A percentile compares a stretch with the other conserved stretches of the same genome.
phyloP scores from a whole-genome alignment of 371 early-diverging fungal genomes.

The Apophysomyces sp. region DNA sequence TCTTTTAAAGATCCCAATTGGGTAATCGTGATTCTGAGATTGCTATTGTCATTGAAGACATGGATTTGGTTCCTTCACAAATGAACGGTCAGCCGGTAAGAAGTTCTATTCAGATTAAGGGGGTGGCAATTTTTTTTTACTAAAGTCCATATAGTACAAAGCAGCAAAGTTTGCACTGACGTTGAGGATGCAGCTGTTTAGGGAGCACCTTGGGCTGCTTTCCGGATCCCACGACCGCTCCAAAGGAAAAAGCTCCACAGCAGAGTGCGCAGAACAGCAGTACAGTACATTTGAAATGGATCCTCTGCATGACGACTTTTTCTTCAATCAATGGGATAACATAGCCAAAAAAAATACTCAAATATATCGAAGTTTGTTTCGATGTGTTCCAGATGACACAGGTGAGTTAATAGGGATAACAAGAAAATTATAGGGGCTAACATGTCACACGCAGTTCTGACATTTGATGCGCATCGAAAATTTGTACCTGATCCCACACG shows the following conservation, averaged over 20 bases:
- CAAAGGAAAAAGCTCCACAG: background rate
- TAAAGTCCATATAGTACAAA: constrained; percentile 43
- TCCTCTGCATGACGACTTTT: constrained; percentile 69
- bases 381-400: constrained; percentile 84
- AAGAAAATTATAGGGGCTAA: background rate
- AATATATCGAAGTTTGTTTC: constrained; percentile 75
- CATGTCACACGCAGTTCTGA: constrained; percentile 31
- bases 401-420: constrained; percentile 21
- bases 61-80: constrained; percentile 57
- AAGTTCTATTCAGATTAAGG: background rate
- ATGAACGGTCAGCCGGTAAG: constrained; percentile 72
- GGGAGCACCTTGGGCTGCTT: constrained; percentile 81
- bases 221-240: background rate
- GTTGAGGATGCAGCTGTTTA: constrained; percentile 73
- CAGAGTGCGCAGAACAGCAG: background rate
- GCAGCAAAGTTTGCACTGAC: constrained; percentile 71
- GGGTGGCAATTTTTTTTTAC: background rate
- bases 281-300: constrained; percentile 60
- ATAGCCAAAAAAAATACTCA: constrained; percentile 69
- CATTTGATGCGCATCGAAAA: constrained; percentile 51
- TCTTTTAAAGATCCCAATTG: constrained; percentile 66
- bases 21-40: constrained; percentile 95
- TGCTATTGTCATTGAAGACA: constrained; percentile 80
- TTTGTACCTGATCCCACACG: constrained; percentile 55
- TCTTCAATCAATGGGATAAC: constrained; percentile 57